Evolutionary conservation across 2,329 filamentous ascomycete genomes (phyloP).

Genomic region (Aurifilum marmelostoma): DNA sequence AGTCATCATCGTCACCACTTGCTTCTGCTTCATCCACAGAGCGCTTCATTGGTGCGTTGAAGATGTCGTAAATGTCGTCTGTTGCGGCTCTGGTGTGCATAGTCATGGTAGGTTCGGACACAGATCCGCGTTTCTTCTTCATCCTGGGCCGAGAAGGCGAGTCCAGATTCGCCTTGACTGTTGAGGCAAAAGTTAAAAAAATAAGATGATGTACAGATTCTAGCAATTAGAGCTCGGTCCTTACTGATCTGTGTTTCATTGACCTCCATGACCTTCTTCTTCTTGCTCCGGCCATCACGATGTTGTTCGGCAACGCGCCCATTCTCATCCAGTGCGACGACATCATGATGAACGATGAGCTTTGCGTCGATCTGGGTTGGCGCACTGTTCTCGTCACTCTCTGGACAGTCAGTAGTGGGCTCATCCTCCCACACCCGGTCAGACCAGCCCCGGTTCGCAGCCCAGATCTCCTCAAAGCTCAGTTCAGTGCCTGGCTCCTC

Average conservation of each 20-base stretch:
- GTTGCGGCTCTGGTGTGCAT: slow-evolving; percentile 93
- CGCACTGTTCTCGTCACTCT: slow-evolving; percentile 34
- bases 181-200: slow-evolving; percentile 32
- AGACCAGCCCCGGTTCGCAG: slow-evolving; percentile 72
- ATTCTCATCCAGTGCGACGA: slow-evolving; percentile 61
- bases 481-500: slow-evolving; percentile 73
- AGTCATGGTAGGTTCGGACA: slow-evolving; percentile 92
- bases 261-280: slow-evolving; percentile 80
- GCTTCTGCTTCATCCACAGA: slow-evolving; percentile 43
- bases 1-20: slow-evolving; percentile 66
- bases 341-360: slow-evolving; percentile 49
- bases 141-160: slow-evolving; percentile 86
- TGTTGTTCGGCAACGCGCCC: slow-evolving; percentile 52
- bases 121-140: slow-evolving; percentile 64
- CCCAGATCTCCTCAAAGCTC: slow-evolving; percentile 91
- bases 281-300: slow-evolving; percentile 59
- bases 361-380: slow-evolving; percentile 42
- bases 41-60: slow-evolving; percentile 76
- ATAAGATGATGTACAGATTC: neutral
- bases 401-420: slow-evolving; percentile 29
- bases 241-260: slow-evolving; percentile 92
- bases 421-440: slow-evolving; percentile 57
- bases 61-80: slow-evolving; percentile 96
- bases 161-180: slow-evolving; percentile 91
- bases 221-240: slow-evolving; percentile 38